phyloP scores from a whole-genome alignment of 164 flowering plant genomes.

The Stephania cephalantha region DNA sequence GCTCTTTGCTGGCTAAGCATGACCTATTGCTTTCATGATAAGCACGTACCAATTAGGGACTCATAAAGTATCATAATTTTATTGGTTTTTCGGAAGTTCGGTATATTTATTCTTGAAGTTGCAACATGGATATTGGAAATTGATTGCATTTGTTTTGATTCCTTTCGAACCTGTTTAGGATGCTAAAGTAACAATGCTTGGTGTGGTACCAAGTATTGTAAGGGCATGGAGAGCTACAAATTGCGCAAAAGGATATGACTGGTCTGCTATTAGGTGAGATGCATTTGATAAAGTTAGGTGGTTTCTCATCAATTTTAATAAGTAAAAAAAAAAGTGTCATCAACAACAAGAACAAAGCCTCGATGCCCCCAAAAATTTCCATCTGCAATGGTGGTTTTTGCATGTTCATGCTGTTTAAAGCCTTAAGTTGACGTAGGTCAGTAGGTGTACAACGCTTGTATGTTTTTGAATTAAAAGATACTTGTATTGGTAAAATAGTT shows the following conservation, averaged over 20 bases:
- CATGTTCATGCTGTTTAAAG: not conserved
- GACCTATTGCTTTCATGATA: not conserved
- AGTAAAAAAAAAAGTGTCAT: not conserved
- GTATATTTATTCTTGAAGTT: no score
- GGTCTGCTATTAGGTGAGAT: conserved; percentile 81
- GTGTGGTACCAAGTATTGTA: conserved; percentile 90
- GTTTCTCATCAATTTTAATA: not conserved
- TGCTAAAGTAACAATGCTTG: conserved; percentile 93
- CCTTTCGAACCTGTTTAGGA: conserved; percentile 45
- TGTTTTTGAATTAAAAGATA: no score
- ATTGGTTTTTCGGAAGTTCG: no score
- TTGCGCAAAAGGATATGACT: conserved; percentile 63
- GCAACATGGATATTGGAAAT: not conserved
- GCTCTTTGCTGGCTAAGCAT: not conserved
- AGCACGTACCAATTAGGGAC: not conserved
- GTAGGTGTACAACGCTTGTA: not conserved
- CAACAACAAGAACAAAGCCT: no score
- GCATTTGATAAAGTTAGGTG: conserved; percentile 3
- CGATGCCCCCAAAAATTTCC: no score
- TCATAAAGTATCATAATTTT: no score
- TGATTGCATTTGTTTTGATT: not conserved
- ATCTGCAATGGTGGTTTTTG: not conserved
- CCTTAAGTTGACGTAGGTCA: not conserved
- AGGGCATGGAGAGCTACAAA: conserved; percentile 80
- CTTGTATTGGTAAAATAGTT: no score